phyloP scores from a whole-genome alignment of 352 stramenopile species.

The Phytophthora pluvialis region DNA sequence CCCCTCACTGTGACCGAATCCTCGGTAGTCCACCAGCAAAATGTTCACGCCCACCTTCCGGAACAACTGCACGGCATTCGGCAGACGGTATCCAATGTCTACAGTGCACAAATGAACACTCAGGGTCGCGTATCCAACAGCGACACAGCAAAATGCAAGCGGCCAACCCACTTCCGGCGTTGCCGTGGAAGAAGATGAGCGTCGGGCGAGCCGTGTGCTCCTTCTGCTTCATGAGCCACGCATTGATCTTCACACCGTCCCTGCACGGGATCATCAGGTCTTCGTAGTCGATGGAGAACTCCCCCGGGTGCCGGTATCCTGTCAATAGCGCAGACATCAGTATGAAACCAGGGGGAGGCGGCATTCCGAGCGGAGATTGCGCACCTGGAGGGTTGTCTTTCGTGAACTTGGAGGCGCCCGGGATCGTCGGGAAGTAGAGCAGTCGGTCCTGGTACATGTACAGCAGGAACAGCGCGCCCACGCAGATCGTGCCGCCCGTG shows the following conservation, averaged over 20 bases:
- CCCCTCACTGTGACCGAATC: constrained; percentile 92
- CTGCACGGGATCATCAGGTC: constrained; percentile 85
- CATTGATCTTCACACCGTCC: constrained; percentile 90
- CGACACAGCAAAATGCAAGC: not conserved
- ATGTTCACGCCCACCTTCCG: constrained; percentile 90
- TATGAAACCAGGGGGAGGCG: not conserved
- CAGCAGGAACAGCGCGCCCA: constrained; percentile 69
- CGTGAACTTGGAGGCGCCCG: constrained; percentile 78
- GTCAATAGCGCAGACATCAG: constrained; percentile 7
- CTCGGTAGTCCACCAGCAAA: constrained; percentile 94
- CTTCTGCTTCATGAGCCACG: constrained; percentile 92
- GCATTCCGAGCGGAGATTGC: not conserved
- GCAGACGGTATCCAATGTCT: constrained; percentile 95
- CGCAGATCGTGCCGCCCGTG: constrained; percentile 62
- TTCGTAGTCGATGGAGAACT: constrained; percentile 91
- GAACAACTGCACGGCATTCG: constrained; percentile 93
- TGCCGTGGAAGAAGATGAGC: constrained; percentile 96
- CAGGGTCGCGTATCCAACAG: not conserved
- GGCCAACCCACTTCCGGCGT: constrained; percentile 84
- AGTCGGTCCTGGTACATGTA: constrained; percentile 87
- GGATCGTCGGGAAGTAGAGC: constrained; percentile 85
- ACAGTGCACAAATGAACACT: constrained; percentile 3
- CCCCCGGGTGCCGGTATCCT: constrained; percentile 89
- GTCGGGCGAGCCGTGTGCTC: constrained; percentile 69
- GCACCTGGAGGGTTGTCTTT: constrained; percentile 80